Evolutionary conservation across 768 basidiomycete genomes (phyloP), one percentile per base, ranked within the genome.

Genomic region (Pleurotus giganteus): DNA sequence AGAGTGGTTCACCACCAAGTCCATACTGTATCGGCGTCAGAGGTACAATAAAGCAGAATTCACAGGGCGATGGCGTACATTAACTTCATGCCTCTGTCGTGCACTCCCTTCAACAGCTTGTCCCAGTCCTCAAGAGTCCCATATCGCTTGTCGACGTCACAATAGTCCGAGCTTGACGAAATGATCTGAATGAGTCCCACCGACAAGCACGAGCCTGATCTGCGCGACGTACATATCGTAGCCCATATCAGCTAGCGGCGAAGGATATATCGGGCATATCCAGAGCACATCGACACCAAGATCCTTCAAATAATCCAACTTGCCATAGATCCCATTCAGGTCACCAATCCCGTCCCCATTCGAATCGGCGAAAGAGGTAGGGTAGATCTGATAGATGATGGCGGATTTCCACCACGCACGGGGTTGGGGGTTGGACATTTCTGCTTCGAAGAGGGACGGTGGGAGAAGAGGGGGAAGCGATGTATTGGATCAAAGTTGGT

Each of bases 1-100:
- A 2, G 81, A 81, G 63, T 89, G 88, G 65, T 89, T 89, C 7
- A 85, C 83, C 24, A 89, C 89, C 1, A 91, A 77, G 63, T 91
- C 88, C 83, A 88, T 87, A 69, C 85, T 86, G 64, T 44, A 43
- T 5, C 12, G 1, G 12, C 19, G 21, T 51, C 23, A 26, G 42
- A 21, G 28, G 19, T 21, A 21, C 32, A 51, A 47, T 11, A n/a
- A 8, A 21, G 24, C 13, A 23, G 27, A 26, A 49, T 3, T 52
- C 17, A 9, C 21, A 7, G 21, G 57, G 24, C 7, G 26, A 47
- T 21, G 55, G 70, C 78, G 45, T 61, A 84, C 83, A 90, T 78
- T 17, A 89, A 73, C 62, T 88, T 88, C 81, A 91, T 85, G 0
- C 83, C 86, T 32, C 82, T 72, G 23, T 78, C 65, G 57, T 89